Base-by-base conservation (phyloP, 179 eudicot genomes). In the Corrigiola litoralis region DNA sequence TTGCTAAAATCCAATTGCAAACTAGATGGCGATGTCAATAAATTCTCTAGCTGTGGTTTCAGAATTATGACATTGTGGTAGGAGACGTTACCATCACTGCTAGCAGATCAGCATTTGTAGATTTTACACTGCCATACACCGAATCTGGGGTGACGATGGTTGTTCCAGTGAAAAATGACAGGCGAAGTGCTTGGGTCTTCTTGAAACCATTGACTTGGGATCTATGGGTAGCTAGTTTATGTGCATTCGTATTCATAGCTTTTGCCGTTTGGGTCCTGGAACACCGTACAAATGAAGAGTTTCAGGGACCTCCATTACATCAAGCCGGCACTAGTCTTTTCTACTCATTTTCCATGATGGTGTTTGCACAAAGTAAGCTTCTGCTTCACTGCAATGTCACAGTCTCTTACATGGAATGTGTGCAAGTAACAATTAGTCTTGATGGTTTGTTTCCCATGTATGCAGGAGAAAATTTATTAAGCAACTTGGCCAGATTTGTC, bases 291-390 rank as follows among this genome's bases (percentile, higher is more conserved):
- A 83, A 83, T 41, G 62, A 76, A 8, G 81, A 78, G 5, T 80
- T 80, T 57, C 65, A 79, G 1, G 87, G 82, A 12, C 75, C 82
- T 14, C 79, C 72, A 13, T 8, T 14, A 4, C 68, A 75, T 29
- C 85, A 80, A 51, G 69, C 59, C 29, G 81, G 85, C 48, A 67
- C 65, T 27, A 73, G 74, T 28, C 70, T 80, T 32, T 83, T 74
- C 61, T 80, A 72, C 69, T 72, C 87, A 17, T 83, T 83, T 61
- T 80, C 85, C 20, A 77, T 77, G 14, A 68, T 78, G 64, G 81
- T 80, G 20, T 83, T 80, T 67, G 88, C 96, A 1, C 88, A 87
- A 25, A 82, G 89, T 87, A 74, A 80, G 83, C 70, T 38, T 63
- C 38, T 41, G n/a, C 66, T 33, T 7, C 36, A 24, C 45, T 27